Conservation (phyloP, 2,329 filamentous ascomycete species). For the Fusarium cicatricum region DNA sequence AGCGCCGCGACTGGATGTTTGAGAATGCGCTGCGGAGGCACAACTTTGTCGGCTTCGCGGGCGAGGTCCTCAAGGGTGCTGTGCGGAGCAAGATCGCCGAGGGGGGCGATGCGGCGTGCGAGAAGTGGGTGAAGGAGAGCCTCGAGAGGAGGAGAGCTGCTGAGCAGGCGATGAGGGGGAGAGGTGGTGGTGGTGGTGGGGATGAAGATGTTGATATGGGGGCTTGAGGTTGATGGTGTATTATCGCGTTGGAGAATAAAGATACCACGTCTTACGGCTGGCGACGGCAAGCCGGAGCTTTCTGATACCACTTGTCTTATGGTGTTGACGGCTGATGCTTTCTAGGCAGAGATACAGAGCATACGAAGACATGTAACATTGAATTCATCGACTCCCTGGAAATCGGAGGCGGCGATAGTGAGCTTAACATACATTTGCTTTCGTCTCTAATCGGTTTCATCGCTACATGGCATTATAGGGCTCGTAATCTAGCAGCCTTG, state of each 20-base stretch:
- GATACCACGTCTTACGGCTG: constrained; percentile 15
- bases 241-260: not conserved
- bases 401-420: not conserved
- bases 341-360: not conserved
- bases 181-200: constrained; percentile 43
- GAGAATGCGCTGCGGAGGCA: constrained; percentile 92
- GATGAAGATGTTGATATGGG: constrained; percentile 56
- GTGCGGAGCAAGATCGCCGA: constrained; percentile 76
- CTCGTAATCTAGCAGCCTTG: constrained; percentile 3
- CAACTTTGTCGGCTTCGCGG: constrained; percentile 96
- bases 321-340: constrained; percentile 2
- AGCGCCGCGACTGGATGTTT: constrained; percentile 88
- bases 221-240: constrained; percentile 19
- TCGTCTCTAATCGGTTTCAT: constrained; percentile 19
- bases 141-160: constrained; percentile 61
- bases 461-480: constrained; percentile 28
- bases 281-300: constrained; percentile 1
- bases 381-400: not conserved
- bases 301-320: constrained; percentile 15
- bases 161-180: constrained; percentile 47
- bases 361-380: not conserved
- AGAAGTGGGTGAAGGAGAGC: constrained; percentile 76
- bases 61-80: constrained; percentile 88
- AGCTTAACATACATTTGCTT: not conserved
- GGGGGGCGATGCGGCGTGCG: constrained; percentile 70